Conservation (phyloP, 2,329 filamentous ascomycete species). For the Hymenoscyphus linearis region DNA sequence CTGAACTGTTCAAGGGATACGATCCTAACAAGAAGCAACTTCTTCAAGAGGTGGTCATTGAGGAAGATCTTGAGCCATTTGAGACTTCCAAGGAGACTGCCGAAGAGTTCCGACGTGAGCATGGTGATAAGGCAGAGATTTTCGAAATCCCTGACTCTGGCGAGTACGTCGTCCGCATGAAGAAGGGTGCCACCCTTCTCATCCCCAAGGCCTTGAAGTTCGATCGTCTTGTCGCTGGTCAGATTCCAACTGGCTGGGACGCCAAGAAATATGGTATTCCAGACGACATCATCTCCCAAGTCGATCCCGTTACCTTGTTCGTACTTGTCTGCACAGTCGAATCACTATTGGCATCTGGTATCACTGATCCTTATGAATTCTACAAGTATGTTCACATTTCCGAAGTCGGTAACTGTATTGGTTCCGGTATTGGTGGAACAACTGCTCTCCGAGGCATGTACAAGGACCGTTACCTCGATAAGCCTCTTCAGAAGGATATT, state of each 20-base stretch:
- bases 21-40: constrained; percentile 98
- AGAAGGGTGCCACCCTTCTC: constrained; percentile 90
- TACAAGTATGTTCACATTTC: constrained; percentile 99
- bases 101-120: constrained; percentile 93
- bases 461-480: constrained; percentile 94
- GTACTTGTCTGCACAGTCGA: constrained; percentile 93
- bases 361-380: constrained; percentile 98
- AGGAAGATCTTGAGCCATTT: constrained; percentile 95
- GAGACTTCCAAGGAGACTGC: constrained; percentile 96
- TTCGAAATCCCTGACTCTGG: constrained; percentile 92
- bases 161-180: constrained; percentile 89
- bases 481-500: constrained; percentile 97
- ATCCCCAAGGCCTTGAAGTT: constrained; percentile 97
- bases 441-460: constrained; percentile 94
- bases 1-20: constrained; percentile 93
- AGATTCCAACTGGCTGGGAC: constrained; percentile 96
- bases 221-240: constrained; percentile 93
- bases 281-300: constrained; percentile 95
- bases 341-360: constrained; percentile 83
- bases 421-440: constrained; percentile 96
- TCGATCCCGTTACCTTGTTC: constrained; percentile 93
- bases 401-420: constrained; percentile 95
- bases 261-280: constrained; percentile 94
- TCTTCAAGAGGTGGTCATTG: constrained; percentile 93
- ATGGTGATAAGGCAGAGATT: constrained; percentile 95